Evolutionary conservation across 2,329 filamentous ascomycete species (phyloP).

Genomic region (Leptographium wingfieldii): DNA sequence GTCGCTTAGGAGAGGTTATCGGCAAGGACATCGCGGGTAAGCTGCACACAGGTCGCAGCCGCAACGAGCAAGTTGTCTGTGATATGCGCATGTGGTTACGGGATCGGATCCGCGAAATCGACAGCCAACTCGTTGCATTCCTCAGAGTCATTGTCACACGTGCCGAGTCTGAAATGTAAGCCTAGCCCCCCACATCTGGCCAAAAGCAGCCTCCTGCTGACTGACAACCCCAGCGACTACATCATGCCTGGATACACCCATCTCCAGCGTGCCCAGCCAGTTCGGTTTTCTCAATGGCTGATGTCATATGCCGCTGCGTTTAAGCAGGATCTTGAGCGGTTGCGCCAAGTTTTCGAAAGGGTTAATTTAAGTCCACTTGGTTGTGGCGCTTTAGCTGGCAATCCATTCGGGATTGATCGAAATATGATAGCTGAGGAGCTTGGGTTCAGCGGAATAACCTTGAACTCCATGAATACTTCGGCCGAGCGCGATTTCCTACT

Average conservation of each 20-base stretch:
- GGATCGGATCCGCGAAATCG: slow-evolving; percentile 57
- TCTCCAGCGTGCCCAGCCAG: slow-evolving; percentile 65
- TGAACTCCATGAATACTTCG: slow-evolving; percentile 65
- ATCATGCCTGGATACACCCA: slow-evolving; percentile 85
- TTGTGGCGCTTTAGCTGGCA: slow-evolving; percentile 65
- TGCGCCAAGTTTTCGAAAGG: slow-evolving; percentile 56
- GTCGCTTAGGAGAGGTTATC: slow-evolving; percentile 67
- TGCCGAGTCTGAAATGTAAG: slow-evolving; percentile 54
- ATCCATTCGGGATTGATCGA: slow-evolving; percentile 71
- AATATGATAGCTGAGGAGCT: slow-evolving; percentile 66
- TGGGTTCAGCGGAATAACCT: slow-evolving; percentile 63
- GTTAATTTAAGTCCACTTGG: slow-evolving; percentile 62
- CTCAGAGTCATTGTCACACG: slow-evolving; percentile 54
- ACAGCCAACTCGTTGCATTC: slow-evolving; percentile 53
- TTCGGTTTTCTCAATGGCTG: slow-evolving; percentile 72
- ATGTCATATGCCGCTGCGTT: slow-evolving; percentile 62
- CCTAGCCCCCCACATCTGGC: neutral
- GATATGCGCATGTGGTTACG: slow-evolving; percentile 84
- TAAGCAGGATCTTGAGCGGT: slow-evolving; percentile 60
- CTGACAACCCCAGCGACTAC: slow-evolving; percentile 29
- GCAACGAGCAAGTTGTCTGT: slow-evolving; percentile 81
- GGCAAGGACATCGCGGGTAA: slow-evolving; percentile 76
- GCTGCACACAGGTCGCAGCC: slow-evolving; percentile 72
- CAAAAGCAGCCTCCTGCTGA: neutral
- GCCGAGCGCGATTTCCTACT: slow-evolving; percentile 73